Conservation (phyloP, 2,329 filamentous ascomycete species). For the Biscogniauxia marginata region DNA sequence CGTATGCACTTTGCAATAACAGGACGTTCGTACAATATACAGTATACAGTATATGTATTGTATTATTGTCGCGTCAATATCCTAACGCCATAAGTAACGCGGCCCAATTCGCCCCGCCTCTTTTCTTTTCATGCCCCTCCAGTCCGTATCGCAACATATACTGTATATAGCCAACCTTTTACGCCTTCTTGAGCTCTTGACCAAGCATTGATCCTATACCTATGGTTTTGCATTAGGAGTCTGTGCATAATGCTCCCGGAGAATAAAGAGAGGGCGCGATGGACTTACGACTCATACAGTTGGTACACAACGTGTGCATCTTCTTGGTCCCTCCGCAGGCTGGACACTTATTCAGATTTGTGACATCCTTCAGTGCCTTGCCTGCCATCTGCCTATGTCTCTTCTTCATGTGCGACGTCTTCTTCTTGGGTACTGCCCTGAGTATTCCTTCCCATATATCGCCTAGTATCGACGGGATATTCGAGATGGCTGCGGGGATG, state of each 20-base stretch:
- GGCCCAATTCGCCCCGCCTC: too few relatives aligned
- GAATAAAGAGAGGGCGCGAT: constrained; percentile 3
- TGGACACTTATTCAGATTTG: constrained; percentile 81
- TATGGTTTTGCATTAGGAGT: constrained; percentile 10
- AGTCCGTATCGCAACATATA: too few relatives aligned
- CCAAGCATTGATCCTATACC: constrained; percentile 25
- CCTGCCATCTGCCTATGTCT: constrained; percentile 91
- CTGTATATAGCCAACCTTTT: not conserved
- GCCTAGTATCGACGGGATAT: constrained; percentile 67
- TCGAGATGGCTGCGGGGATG: constrained; percentile 60
- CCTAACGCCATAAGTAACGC: constrained; percentile 14
- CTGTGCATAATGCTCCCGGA: not conserved
- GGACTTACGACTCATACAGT: constrained; percentile 76
- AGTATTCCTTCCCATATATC: constrained; percentile 93
- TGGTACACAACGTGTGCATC: constrained; percentile 82
- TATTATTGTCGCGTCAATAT: too few relatives aligned
- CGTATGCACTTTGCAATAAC: too few relatives aligned
- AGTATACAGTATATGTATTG: constrained; percentile 14
- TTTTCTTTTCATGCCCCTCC: too few relatives aligned
- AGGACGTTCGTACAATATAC: constrained; percentile 6
- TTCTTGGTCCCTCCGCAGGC: constrained; percentile 86
- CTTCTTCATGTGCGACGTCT: constrained; percentile 96
- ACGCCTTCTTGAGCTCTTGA: constrained; percentile 21
- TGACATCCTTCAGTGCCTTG: constrained; percentile 91
- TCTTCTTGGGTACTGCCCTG: constrained; percentile 95